Base-by-base conservation (phyloP, 768 basidiomycete genomes). In the Cubamyces sp. region DNA sequence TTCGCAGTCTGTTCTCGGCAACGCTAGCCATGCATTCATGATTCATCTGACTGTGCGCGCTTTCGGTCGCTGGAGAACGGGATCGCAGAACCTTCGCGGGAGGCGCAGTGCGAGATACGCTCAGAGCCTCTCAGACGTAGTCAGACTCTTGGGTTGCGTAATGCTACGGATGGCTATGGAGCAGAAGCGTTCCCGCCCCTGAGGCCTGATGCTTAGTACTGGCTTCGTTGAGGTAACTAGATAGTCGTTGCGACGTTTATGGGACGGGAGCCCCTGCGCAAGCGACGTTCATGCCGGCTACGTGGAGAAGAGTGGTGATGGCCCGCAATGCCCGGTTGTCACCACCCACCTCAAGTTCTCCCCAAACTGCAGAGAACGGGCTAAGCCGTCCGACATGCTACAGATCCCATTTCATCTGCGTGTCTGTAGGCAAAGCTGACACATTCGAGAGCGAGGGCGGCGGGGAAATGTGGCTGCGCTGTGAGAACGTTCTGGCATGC, bases 381-480 rank as follows among this genome's bases (percentile, higher is more conserved):
- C 11, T 6, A 11, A 9, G 9, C 9, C 9, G 34, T 11, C 34
- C 34, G 9, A 11, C 9, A 34, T 34, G 34, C 9, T 9, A 11
- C 9, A 34, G 34, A 5, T 34, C 34, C 34, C 34, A 34, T 34
- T 11, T 11, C 1, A 11, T 9, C 34, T 34, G 11, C 5, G 4
- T 9, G 6, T 34, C 34, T 9, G 6, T 1, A 34, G 34, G 11
- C 9, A 34, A 34, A 34, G 34, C 34, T 34, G 34, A 34, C 34
- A 9, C 23, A 6, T n/a, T 50, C 41, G 30, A 41, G 19, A 5
- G 49, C 28, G 14, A 19, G 30, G 12, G 30, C 23, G n/a, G 7
- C 62, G 56, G 62, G 5, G 47, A 58, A 63, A 58, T 63, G 62
- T 58, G 57, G 62, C 62, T 48, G 52, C 51, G 62, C 45, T 30